These are phyloP conservation scores for Candida nanaspora DNA, from an alignment of 805 yeast genomes.

Conservation along the genomic window DNA sequence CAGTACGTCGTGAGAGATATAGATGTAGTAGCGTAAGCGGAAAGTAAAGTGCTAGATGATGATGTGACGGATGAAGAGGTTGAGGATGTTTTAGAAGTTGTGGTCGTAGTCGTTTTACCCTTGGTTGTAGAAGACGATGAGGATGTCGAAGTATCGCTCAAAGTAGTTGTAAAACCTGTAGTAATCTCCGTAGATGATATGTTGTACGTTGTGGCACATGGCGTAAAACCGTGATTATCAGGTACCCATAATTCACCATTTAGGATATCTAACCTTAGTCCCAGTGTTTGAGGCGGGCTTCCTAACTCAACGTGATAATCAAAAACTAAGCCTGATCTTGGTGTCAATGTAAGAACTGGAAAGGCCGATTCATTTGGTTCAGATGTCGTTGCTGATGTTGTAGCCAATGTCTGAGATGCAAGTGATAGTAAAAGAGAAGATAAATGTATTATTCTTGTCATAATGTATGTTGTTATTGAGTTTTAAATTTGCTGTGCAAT, in stretches of 20 bases:
- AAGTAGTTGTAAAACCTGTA: background rate
- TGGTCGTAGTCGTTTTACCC: background rate
- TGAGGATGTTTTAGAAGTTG: background rate
- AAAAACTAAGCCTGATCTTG: constrained; percentile 9
- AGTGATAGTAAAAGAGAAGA: background rate
- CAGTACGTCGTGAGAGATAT: constrained; percentile 9
- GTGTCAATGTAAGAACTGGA: constrained; percentile 12
- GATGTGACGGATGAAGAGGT: background rate
- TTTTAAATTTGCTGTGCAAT: no score
- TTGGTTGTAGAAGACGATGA: background rate
- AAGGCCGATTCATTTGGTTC: background rate
- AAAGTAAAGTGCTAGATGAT: no score
- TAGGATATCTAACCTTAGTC: constrained; percentile 22
- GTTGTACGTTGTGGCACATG: constrained; percentile 10
- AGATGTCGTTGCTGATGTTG: background rate
- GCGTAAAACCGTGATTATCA: constrained; percentile 13
- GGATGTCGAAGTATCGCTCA: background rate
- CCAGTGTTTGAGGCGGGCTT: constrained; percentile 13
- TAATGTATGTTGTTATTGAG: constrained; percentile 1
- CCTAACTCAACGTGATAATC: constrained; percentile 21
- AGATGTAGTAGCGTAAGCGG: no score
- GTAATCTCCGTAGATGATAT: background rate
- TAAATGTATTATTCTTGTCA: constrained; percentile 1
- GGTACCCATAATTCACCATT: constrained; percentile 25
- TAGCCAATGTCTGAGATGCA: background rate